These are phyloP conservation scores for Dillenia suffruticosa DNA, from an alignment of 164 flowering plant genomes.

Conservation along the genomic window DNA sequence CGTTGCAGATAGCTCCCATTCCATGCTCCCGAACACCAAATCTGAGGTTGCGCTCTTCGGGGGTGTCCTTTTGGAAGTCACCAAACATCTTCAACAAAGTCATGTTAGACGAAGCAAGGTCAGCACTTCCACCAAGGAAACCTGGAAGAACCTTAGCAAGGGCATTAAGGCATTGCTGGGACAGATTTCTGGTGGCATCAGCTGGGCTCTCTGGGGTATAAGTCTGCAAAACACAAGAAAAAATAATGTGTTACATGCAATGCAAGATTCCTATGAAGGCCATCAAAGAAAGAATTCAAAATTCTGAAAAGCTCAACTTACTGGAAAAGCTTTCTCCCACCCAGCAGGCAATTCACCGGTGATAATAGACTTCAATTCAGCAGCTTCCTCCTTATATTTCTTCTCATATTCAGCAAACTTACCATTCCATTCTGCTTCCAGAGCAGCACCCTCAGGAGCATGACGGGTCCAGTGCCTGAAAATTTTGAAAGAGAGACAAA, in stretches of 20 bases:
- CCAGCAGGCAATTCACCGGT: conserved; percentile 78
- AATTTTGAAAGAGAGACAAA: conserved; percentile 5
- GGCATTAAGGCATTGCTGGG: conserved; percentile 79
- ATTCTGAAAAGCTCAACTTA: conserved; percentile 27
- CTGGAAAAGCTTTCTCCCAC: conserved; percentile 99
- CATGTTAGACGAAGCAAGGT: conserved; percentile 99
- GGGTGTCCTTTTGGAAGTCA: conserved; percentile 90
- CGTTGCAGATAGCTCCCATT: conserved; percentile 97
- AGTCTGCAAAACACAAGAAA: conserved; percentile 39
- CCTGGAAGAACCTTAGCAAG: conserved; percentile 88
- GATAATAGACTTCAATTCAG: conserved; percentile 66
- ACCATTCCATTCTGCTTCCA: conserved; percentile 95
- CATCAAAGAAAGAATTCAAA: background rate
- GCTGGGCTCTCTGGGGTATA: conserved; percentile 92
- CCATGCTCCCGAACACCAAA: conserved; percentile 96
- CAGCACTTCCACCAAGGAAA: conserved; percentile 96
- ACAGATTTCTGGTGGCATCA: conserved; percentile 91
- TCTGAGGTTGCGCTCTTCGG: conserved; percentile 82
- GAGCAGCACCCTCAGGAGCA: conserved; percentile 63
- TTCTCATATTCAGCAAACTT: conserved; percentile 89
- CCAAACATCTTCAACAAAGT: conserved; percentile 87
- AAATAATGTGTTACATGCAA: background rate
- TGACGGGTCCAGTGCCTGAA: conserved; percentile 98
- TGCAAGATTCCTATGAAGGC: too few species aligned
- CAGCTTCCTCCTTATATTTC: conserved; percentile 85